Percentiles rank a stretch among this genome's conserved stretches.
phyloP scores from a whole-genome alignment of 495 filamentous ascomycete species.

The Halenospora varia region DNA sequence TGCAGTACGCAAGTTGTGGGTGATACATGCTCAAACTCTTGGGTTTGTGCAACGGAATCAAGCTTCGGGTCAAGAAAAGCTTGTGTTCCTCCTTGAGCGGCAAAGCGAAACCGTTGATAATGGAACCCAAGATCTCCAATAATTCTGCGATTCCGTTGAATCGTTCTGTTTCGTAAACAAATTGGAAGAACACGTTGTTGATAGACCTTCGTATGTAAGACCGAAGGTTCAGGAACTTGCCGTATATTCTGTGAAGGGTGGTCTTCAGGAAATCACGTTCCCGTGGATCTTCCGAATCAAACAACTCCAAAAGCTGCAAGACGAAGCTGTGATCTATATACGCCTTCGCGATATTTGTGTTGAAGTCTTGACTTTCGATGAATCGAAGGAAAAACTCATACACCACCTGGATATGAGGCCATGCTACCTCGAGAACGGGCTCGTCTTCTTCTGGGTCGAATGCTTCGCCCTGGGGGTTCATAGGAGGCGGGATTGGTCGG shows the following conservation, averaged over 20 bases:
- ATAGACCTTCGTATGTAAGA: conserved; percentile 98
- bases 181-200: conserved; percentile 99
- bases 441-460: conserved; percentile 99
- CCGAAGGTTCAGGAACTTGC: conserved; percentile 96
- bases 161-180: conserved; percentile 96
- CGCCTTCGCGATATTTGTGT: conserved; percentile 98
- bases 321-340: conserved; percentile 99
- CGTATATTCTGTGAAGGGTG: conserved; percentile 95
- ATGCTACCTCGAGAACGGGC: conserved; percentile 95
- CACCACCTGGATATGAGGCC: conserved; percentile 99
- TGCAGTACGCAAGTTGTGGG: conserved; percentile 96
- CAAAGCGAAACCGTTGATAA: conserved; percentile 98
- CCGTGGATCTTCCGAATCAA: conserved; percentile 96
- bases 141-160: conserved; percentile 98
- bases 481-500: conserved; percentile 90
- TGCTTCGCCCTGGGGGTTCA: conserved; percentile 96
- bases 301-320: conserved; percentile 93
- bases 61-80: conserved; percentile 88
- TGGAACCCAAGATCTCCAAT: conserved; percentile 94
- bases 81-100: conserved; percentile 99
- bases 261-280: conserved; percentile 99
- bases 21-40: conserved; percentile 99
- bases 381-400: conserved; percentile 99
- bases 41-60: conserved; percentile 94
- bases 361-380: conserved; percentile 99